These are phyloP conservation scores for Lojkania enalia DNA, from an alignment of 2,329 filamentous ascomycete genomes.

Conservation along the genomic window DNA sequence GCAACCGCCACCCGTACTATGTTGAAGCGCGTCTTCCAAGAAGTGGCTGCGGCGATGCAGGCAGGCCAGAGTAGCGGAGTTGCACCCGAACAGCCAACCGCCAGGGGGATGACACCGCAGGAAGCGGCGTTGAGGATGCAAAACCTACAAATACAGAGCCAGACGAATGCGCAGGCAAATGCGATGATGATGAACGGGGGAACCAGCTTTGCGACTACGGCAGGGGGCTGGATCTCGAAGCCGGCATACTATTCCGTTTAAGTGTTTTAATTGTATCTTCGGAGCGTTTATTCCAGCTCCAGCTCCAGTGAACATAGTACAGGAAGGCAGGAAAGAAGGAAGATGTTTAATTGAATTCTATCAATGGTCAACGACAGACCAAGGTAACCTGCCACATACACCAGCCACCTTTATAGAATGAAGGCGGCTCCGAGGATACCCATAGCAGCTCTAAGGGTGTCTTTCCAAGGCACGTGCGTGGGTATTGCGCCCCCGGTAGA, in stretches of 20 bases:
- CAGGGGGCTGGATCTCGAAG: too few relatives aligned
- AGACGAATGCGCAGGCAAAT: conserved; percentile 20
- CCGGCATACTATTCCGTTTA: too few relatives aligned
- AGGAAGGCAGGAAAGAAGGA: too few relatives aligned
- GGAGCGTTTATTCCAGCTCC: too few relatives aligned
- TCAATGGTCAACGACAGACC: not conserved
- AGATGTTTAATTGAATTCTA: not conserved
- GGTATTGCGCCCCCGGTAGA: conserved; percentile 22
- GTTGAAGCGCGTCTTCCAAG: conserved; percentile 33
- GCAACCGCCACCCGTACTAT: conserved; percentile 28
- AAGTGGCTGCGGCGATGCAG: conserved; percentile 33
- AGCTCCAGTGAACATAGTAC: too few relatives aligned
- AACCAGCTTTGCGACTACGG: conserved; percentile 13
- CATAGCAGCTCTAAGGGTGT: conserved; percentile 25
- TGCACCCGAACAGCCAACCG: not conserved
- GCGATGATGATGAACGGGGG: conserved; percentile 17
- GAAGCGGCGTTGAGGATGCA: conserved; percentile 23
- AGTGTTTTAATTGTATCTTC: too few relatives aligned
- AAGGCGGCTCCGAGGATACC: conserved; percentile 24
- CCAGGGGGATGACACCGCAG: conserved; percentile 11
- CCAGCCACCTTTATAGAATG: conserved; percentile 15
- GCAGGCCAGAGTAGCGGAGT: conserved; percentile 5
- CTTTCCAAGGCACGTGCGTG: conserved; percentile 26
- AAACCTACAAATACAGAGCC: conserved; percentile 22
- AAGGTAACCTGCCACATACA: not conserved